Base-by-base conservation (phyloP, 1,284 basidiomycete species). In the Termitomyces sp. region DNA sequence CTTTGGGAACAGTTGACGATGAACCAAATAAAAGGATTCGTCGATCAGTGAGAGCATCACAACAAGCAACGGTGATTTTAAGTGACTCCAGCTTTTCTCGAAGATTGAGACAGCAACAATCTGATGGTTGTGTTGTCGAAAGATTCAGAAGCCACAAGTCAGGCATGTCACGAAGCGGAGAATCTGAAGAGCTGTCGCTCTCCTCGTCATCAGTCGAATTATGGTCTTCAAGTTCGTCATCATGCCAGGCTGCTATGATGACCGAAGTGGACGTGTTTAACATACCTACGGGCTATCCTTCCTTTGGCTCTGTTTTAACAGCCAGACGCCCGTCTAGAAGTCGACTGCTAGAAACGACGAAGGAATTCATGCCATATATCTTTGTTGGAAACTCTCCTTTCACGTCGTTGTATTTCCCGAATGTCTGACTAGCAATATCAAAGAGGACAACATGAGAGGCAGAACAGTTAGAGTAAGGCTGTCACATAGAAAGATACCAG, bases 401-500 rank as follows among this genome's bases (percentile, higher is more conserved):
- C 31, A 44, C 41, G 5, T 43, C 21, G 9, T 43, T 36, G 10
- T 52, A 52, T 2, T 26, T 21, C 5, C 26, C n/a, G n/a, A 52
- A 52, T 19, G 21, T 52, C 33, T 33, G 19, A 13, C n/a, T 13
- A 8, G 41, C 17, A n/a, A 44, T 38, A 31, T 44, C 41, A 7
- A 52, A 52, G 8, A 52, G 50, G 2, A 52, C 50, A 12, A 52
- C 33, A 6, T 44, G 50, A 26, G 50, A 52, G 15, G 50, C 21
- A 19, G 40, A 10, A 44, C 3, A 44, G 24, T 52, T 13, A n/a
- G 1, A n/a, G 41, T 44, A 36, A 10, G 33, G 41, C 50, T 52
- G 13, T 24, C 24, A 24, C 24, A 24, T 24, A 24, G 24, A 24
- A n/a, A 4, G 24, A 24, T 24, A 31, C 13, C 5, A 9, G 21